Conservation (phyloP, 805 yeast species). For the Metschnikowia kofuensis region DNA sequence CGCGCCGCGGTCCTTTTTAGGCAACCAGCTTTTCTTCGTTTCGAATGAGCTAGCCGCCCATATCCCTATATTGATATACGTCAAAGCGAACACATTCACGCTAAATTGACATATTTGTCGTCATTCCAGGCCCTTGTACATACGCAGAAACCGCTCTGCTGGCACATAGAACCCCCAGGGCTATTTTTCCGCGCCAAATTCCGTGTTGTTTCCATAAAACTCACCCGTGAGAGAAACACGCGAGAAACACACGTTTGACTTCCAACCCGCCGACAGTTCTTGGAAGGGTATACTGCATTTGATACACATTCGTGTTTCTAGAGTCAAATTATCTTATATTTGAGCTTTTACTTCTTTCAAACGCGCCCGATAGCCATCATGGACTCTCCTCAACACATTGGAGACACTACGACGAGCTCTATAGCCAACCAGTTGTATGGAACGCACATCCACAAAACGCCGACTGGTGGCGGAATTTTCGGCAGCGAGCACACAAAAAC, state of each 20-base stretch:
- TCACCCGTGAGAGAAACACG: neutral
- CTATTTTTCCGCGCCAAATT: neutral
- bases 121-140: neutral
- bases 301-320: no score
- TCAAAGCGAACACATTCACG: neutral
- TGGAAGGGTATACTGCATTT: no score
- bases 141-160: neutral
- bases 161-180: neutral
- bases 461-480: neutral
- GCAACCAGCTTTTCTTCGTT: conserved; percentile 2
- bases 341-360: neutral
- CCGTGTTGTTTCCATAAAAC: neutral
- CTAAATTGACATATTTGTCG: neutral
- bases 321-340: no score
- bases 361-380: conserved; percentile 14
- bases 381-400: conserved; percentile 43
- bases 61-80: neutral
- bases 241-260: neutral
- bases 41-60: neutral
- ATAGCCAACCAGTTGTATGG: conserved; percentile 33
- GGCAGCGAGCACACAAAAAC: conserved; percentile 4
- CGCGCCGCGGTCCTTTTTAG: conserved; percentile 4
- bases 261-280: neutral
- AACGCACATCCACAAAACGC: conserved; percentile 30
- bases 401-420: conserved; percentile 41